These are phyloP conservation scores for Citrus inodora DNA, from an alignment of 345 rosid species.

Conservation along the genomic window DNA sequence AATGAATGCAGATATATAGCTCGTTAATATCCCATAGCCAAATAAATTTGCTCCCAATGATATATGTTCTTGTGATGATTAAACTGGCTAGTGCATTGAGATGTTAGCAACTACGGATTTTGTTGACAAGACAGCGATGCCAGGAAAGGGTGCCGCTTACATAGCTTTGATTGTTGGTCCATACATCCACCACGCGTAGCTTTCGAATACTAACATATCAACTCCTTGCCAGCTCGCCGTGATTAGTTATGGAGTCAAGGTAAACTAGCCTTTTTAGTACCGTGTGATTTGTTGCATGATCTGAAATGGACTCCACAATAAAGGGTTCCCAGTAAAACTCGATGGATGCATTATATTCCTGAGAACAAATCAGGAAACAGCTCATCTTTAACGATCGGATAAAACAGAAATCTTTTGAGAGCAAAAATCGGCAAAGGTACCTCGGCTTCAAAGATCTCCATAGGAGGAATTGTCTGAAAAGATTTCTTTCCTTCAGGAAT, in stretches of 20 bases:
- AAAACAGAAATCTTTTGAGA: too few species aligned
- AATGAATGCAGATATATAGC: background rate
- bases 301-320: conserved; percentile 81
- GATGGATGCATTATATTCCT: conserved; percentile 76
- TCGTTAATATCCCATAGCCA: background rate
- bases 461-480: conserved; percentile 68
- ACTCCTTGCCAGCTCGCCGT: conserved; percentile 74
- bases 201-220: conserved; percentile 71
- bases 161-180: conserved; percentile 78
- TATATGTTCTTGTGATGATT: background rate
- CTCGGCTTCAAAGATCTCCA: conserved; percentile 83
- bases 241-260: conserved; percentile 77
- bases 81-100: background rate
- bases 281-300: conserved; percentile 87
- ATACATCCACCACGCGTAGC: conserved; percentile 97
- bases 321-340: conserved; percentile 98
- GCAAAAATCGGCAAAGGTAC: conserved; percentile 24
- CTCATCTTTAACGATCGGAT: background rate
- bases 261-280: conserved; percentile 68
- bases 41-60: background rate
- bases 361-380: conserved; percentile 7
- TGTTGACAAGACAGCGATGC: background rate
- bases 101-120: too few species aligned
- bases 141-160: conserved; percentile 30
- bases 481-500: conserved; percentile 70